Conservation (phyloP, 2,329 filamentous ascomycete species). For the Teratosphaeria gauchensis region DNA sequence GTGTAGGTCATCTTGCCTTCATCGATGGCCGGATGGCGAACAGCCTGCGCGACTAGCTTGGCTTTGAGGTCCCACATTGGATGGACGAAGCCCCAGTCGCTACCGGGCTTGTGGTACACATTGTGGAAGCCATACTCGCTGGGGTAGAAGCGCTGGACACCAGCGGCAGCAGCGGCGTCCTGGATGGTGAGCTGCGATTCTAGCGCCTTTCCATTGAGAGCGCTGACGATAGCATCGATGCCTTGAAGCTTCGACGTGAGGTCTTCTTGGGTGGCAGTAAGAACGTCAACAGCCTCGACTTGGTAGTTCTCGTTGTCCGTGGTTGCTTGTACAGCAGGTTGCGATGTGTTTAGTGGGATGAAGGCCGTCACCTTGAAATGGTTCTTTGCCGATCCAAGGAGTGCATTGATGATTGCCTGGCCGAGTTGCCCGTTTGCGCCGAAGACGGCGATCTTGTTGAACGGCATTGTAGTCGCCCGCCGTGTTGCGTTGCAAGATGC, state of each 20-base stretch:
- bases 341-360: not conserved
- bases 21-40: not conserved
- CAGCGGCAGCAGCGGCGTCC: not conserved
- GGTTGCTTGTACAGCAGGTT: not conserved
- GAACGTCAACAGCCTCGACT: not conserved
- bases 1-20: not conserved
- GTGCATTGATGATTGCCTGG: not conserved
- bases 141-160: slow-evolving; percentile 1
- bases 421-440: not conserved
- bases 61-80: slow-evolving; percentile 1
- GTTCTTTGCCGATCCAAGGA: not conserved
- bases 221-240: not conserved
- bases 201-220: not conserved
- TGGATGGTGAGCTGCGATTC: not conserved
- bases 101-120: not conserved
- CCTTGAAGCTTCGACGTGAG: not conserved
- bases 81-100: slow-evolving; percentile 1
- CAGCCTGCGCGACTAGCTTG: not conserved
- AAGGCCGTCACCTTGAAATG: slow-evolving; percentile 1
- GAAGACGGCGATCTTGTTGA: not conserved
- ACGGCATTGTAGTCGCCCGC: not conserved
- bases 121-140: slow-evolving; percentile 1
- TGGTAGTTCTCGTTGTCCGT: not conserved
- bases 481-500: not conserved
- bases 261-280: not conserved